Percentiles rank a stretch among this genome's conserved stretches.
These are phyloP conservation scores for Talaromyces sp. DNA, from an alignment of 2,329 filamentous ascomycete genomes.

Conservation along the genomic window DNA sequence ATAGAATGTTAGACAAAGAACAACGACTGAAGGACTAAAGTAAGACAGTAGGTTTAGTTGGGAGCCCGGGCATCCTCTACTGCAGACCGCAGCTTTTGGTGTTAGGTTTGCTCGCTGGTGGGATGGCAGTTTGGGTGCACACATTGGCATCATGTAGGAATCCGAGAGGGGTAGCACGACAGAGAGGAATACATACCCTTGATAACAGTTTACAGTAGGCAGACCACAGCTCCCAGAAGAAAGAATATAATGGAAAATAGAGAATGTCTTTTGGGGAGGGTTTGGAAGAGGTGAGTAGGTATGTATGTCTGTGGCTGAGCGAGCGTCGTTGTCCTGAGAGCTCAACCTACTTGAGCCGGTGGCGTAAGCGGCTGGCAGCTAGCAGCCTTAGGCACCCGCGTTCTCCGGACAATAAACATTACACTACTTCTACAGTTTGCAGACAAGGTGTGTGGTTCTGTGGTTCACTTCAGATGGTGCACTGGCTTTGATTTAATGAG, in stretches of 20 bases:
- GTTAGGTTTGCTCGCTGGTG: neutral
- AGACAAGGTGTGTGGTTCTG: too few relatives aligned
- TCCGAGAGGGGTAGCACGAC: neutral
- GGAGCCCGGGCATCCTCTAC: neutral
- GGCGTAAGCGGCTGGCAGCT: conserved; percentile 3
- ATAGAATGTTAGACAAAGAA: neutral
- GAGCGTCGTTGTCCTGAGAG: neutral
- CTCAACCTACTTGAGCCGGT: neutral
- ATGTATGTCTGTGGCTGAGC: neutral
- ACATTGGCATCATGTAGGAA: neutral
- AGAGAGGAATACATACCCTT: neutral
- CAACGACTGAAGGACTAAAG: too few relatives aligned
- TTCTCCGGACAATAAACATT: conserved; percentile 1
- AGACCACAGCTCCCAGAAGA: neutral
- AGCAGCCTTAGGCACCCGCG: conserved; percentile 3
- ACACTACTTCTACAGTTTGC: too few relatives aligned
- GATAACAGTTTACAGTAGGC: neutral
- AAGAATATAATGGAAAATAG: neutral
- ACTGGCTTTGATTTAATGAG: neutral
- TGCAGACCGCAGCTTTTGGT: neutral
- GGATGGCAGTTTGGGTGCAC: neutral
- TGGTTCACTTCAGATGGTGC: too few relatives aligned
- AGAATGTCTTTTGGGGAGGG: neutral
- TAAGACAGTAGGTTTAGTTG: neutral
- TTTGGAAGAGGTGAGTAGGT: neutral